These are phyloP conservation scores for Zalerion maritima DNA, from an alignment of 495 filamentous ascomycete genomes.

Conservation along the genomic window DNA sequence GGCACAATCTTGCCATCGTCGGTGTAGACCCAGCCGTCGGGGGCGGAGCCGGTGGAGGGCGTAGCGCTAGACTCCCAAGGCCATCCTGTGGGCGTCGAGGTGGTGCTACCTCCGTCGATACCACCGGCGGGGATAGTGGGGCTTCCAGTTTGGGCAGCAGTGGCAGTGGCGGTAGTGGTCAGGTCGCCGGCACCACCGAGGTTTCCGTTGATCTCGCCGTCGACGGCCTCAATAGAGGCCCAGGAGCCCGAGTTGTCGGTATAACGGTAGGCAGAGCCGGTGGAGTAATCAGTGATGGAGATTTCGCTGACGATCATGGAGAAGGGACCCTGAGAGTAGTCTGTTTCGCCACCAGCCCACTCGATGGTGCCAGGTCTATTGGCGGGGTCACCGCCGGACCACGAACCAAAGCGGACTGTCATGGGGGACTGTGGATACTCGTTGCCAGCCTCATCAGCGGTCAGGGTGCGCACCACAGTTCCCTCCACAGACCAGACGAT, in stretches of 20 bases:
- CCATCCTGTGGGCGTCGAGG: slow-evolving; percentile 41
- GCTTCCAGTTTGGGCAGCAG: slow-evolving; percentile 10
- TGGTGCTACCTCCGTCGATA: slow-evolving; percentile 39
- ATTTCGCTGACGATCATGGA: slow-evolving; percentile 70
- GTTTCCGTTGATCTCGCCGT: slow-evolving; percentile 48
- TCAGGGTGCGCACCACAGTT: slow-evolving; percentile 50
- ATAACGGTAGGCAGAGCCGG: slow-evolving; percentile 70
- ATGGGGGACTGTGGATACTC: slow-evolving; percentile 89
- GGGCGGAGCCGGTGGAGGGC: slow-evolving; percentile 35
- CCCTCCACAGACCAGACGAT: slow-evolving; percentile 76
- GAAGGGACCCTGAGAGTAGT: slow-evolving; percentile 69
- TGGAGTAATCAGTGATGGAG: slow-evolving; percentile 77
- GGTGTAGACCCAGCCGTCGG: slow-evolving; percentile 62
- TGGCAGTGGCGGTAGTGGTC: too few relatives aligned
- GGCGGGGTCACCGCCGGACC: slow-evolving; percentile 68
- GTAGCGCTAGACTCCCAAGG: slow-evolving; percentile 40
- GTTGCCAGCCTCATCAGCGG: slow-evolving; percentile 38
- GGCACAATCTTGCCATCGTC: slow-evolving; percentile 53
- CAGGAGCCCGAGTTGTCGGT: slow-evolving; percentile 60
- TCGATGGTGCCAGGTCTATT: slow-evolving; percentile 64
- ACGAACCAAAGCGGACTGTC: slow-evolving; percentile 71
- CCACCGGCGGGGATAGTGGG: slow-evolving; percentile 44
- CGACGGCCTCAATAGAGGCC: slow-evolving; percentile 51
- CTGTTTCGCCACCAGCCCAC: slow-evolving; percentile 74
- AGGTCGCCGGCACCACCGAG: too few relatives aligned